Evolutionary conservation across 768 basidiomycete genomes (phyloP), one percentile per base, ranked within the genome.

Genomic region (Pleurotus pulmonarius): DNA sequence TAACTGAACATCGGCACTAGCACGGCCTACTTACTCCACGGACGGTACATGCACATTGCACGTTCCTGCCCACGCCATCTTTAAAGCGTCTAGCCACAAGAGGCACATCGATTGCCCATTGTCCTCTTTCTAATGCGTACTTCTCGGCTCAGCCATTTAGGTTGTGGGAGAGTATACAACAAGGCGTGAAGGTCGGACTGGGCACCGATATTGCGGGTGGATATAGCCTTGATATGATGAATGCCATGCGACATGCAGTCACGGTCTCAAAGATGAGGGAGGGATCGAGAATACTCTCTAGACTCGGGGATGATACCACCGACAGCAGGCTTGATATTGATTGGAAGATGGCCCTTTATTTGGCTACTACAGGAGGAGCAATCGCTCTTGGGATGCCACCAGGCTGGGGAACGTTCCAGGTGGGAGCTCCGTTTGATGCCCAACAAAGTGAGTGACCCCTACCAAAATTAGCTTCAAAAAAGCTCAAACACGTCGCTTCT

Each of bases 201-300:
- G 94, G 94, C 2, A 85, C 86, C 18, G 94, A 96, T 61, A 74
- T 95, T 44, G 91, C 91, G 2, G 94, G 93, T 1, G 94, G 94
- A 4, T 95, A 95, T 67, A 83, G 81, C 46, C 65, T 86, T 37
- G 87, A 90, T 63, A 82, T 95, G 13, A 88, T 92, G 82, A 77
- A 71, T 46, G 75, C 82, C 18, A 94, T 94, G 94, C 77, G 94
- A 47, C 83, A 85, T 49, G 85, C 90, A 0, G 92, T 95, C 0
- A 73, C 77, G 4, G 79, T 86, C 0, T 85, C 92, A 2, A 75
- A 88, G 55, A 81, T 89, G 72, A 75, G 88, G 9, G 83, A 93
- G 64, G 83, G 85, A 15, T 56, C 60, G 2, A 63, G 66, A 37
- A 70, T 74, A 8, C 65, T 74, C 29, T 66, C 69, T 25, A 11